Conservation (phyloP, 257 asterid genomes). For the Scutellaria barbata region DNA sequence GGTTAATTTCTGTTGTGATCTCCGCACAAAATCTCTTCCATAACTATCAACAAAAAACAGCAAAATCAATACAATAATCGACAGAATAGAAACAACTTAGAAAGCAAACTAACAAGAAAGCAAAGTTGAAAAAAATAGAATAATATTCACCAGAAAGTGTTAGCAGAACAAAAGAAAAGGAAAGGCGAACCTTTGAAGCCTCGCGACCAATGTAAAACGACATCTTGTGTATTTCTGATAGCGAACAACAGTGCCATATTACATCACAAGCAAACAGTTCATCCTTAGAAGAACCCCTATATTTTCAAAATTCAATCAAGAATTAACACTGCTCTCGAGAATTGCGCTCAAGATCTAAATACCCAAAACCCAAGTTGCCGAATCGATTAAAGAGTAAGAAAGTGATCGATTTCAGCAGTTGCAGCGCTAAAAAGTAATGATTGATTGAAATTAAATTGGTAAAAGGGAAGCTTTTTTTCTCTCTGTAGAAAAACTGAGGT, state of each 20-base stretch:
- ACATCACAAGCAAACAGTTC: slow-evolving; percentile 58
- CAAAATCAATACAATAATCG: slow-evolving; percentile 30
- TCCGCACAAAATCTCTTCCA: slow-evolving; percentile 89
- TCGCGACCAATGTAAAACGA: slow-evolving; percentile 98
- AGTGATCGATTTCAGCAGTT: slow-evolving; percentile 41
- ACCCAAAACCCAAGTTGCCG: slow-evolving; percentile 41
- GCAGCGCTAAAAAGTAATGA: slow-evolving; percentile 28
- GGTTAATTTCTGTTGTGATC: slow-evolving; percentile 70
- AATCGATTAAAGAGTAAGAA: slow-evolving; percentile 38
- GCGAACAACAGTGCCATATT: slow-evolving; percentile 59
- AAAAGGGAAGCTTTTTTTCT: slow-evolving; percentile 31
- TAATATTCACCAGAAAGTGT: not conserved
- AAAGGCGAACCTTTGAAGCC: slow-evolving; percentile 82
- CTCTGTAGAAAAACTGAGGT: slow-evolving; percentile 37
- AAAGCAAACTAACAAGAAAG: slow-evolving; percentile 22
- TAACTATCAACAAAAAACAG: slow-evolving; percentile 45
- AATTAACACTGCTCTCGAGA: slow-evolving; percentile 21
- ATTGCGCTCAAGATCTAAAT: slow-evolving; percentile 37
- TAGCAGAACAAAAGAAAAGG: not conserved
- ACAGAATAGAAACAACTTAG: not conserved
- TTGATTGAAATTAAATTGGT: slow-evolving; percentile 36
- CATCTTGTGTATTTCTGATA: slow-evolving; percentile 57
- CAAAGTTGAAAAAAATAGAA: not conserved
- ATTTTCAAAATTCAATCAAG: slow-evolving; percentile 30
- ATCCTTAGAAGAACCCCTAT: slow-evolving; percentile 28